Conservation (phyloP, 169 alveolate species). For the Eimeria sp. region DNA sequence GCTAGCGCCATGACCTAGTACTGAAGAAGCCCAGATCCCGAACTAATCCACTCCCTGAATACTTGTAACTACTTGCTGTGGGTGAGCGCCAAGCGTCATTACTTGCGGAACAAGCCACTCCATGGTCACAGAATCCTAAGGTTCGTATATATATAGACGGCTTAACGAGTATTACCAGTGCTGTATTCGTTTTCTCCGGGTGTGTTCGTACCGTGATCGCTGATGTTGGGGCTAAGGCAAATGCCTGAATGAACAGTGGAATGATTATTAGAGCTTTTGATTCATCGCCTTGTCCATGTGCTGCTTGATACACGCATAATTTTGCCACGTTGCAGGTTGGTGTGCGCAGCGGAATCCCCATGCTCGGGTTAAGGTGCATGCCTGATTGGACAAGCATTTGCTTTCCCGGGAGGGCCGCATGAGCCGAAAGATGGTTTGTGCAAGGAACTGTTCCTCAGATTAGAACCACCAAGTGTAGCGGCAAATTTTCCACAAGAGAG, state of each 20-base stretch:
- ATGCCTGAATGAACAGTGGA: too few species aligned
- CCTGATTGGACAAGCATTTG: not conserved
- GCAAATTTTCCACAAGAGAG: not conserved
- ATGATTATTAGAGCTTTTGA: not conserved
- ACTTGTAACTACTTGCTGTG: too few species aligned
- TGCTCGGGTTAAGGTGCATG: not conserved
- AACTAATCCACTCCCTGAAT: too few species aligned
- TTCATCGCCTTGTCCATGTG: not conserved
- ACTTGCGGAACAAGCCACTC: too few species aligned
- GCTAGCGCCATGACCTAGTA: not conserved
- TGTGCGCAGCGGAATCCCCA: not conserved
- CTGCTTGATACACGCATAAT: not conserved
- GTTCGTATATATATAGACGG: too few species aligned
- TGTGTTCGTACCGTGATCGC: too few species aligned
- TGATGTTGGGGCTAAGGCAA: too few species aligned
- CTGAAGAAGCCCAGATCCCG: not conserved
- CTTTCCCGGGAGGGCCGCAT: not conserved
- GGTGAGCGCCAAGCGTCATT: too few species aligned
- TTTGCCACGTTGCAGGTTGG: not conserved
- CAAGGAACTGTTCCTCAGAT: not conserved
- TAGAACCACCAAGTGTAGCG: not conserved
- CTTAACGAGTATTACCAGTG: too few species aligned
- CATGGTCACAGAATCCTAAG: too few species aligned
- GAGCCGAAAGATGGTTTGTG: not conserved
- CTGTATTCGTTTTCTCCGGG: too few species aligned